Evolutionary conservation across 2,329 filamentous ascomycete genomes (phyloP), one percentile per base, ranked within the genome.

Genomic region (Aureobasidium subglaciale): DNA sequence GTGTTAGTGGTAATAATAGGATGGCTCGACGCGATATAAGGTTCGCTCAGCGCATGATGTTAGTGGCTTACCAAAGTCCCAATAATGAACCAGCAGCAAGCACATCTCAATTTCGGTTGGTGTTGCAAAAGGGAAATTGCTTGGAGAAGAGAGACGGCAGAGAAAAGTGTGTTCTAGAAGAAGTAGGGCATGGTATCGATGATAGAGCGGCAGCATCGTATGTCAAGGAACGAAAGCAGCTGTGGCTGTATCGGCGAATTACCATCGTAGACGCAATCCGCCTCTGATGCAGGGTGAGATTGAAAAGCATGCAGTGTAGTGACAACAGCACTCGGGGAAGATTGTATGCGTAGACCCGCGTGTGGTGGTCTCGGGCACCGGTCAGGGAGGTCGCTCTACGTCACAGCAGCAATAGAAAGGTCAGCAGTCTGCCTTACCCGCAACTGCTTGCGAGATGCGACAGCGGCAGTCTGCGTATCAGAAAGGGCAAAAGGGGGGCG

Each of bases 31-130:
- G 13, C 24, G 8, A 38, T 30, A 41, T 50, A 50, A 50, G 46
- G 46, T 50, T 50, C 20, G 32, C 7, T 38, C 45, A 48, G 46
- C 46, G 46, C 46, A 29, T 35, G 45, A 38, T 50, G 30, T 38
- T 52, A 52, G 48, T 41, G 48, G 48, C 48, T 52, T 41, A 38
- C 46, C 46, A 50, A 50, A 37, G 35, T 29, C 35, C 37, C 27
- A 15, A 32, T 37, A 24, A n/a, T 20, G 40, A 22, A 42, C 48
- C 16, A 41, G 48, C 16, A 30, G 25, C 9, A 40, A 52, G 48
- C 48, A 52, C 48, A 52, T 52, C 48, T 41, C 35, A 52, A 52
- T 52, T 13, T 52, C 48, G 48, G 48, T 41, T 52, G 48, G 15
- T 52, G 24, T 40, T 41, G 48, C 48, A 40, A 24, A 40, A 52